Evolutionary conservation across 1,284 basidiomycete species (phyloP).

Genomic region (Tylopilus orsonianus): DNA sequence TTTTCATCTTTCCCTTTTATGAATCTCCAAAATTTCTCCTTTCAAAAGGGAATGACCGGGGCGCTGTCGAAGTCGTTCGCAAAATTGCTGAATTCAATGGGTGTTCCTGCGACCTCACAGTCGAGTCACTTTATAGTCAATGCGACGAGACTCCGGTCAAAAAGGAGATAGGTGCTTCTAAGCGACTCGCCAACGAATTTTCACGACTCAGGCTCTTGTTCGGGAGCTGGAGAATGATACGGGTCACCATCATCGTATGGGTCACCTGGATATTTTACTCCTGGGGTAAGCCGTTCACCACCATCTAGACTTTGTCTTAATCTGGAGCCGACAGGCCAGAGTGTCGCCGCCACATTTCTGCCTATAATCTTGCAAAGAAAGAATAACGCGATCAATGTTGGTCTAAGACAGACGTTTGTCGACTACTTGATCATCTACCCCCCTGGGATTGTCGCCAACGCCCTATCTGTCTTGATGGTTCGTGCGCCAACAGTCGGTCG

Average conservation of each 20-base stretch:
- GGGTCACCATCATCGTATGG: slow-evolving; percentile 17
- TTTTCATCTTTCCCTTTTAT: slow-evolving; percentile 22
- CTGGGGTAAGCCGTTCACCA: slow-evolving; percentile 11
- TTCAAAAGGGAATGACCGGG: slow-evolving; percentile 14
- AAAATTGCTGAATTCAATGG: slow-evolving; percentile 22
- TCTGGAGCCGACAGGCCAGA: background rate
- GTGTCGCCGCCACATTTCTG: slow-evolving; percentile 5
- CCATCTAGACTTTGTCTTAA: background rate
- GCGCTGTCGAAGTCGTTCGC: slow-evolving; percentile 18
- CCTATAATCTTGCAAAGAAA: slow-evolving; percentile 22
- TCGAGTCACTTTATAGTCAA: slow-evolving; percentile 18
- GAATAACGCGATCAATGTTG: slow-evolving; percentile 12
- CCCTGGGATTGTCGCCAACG: slow-evolving; percentile 11
- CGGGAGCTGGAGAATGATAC: slow-evolving; percentile 12
- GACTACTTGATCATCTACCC: slow-evolving; percentile 17
- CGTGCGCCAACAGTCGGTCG: slow-evolving; percentile 17
- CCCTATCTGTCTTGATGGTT: slow-evolving; percentile 14
- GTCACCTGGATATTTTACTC: slow-evolving; percentile 16
- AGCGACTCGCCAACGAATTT: slow-evolving; percentile 9
- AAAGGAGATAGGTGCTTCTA: background rate
- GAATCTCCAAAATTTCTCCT: slow-evolving; percentile 22
- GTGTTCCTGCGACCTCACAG: slow-evolving; percentile 13
- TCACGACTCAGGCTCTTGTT: slow-evolving; percentile 17
- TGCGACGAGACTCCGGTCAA: slow-evolving; percentile 1
- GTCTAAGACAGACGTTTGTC: slow-evolving; percentile 12